Evolutionary conservation across 768 basidiomycete genomes (phyloP), one percentile per base, ranked within the genome.

Genomic region (Agaricus blazei): DNA sequence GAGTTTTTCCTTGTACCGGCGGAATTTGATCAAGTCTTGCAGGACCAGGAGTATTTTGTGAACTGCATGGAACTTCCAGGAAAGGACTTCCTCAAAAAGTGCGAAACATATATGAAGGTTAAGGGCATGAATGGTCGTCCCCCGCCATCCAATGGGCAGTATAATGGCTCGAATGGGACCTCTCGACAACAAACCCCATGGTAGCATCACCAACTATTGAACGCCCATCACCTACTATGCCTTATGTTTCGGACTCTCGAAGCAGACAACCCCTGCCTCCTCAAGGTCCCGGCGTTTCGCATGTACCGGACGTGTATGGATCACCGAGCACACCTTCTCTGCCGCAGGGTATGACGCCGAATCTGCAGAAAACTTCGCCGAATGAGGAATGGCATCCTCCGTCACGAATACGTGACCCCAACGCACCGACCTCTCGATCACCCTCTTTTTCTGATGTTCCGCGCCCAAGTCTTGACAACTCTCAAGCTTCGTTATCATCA

Each of bases 21-120:
- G 63, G 96, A 99, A 64, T 88, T 98, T 66, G 64, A 90, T 38
- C 74, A 85, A 11, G 90, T 98, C 52, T 78, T 99, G 15, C 82
- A 87, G 51, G 94, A 98, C 62, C 90, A 93, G 66, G 94, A 98
- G 31, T 90, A 95, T 67, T 97, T 99, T 67, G 75, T 82, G 47
- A 93, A 84, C 68, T 86, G 83, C 49, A 70, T 94, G 71, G 96
- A 98, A 40, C 78, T 98, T 27, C 93, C 94, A 1, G 85, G 87
- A 61, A 96, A 96, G 68, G 96, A 99, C 44, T 93, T 98, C 67
- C 73, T 98, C 74, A 97, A 92, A 80, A 95, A 91, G 71, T 92
- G 90, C 59, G 92, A 94, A 58, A 87, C 85, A n/a, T 96, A 93
- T 69, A 83, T 93, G 80, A 83, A 82, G 55, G 61, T 88, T 29